Evolutionary conservation across 129 eudicot species (phyloP).

Genomic region (Saussurea involucrata): DNA sequence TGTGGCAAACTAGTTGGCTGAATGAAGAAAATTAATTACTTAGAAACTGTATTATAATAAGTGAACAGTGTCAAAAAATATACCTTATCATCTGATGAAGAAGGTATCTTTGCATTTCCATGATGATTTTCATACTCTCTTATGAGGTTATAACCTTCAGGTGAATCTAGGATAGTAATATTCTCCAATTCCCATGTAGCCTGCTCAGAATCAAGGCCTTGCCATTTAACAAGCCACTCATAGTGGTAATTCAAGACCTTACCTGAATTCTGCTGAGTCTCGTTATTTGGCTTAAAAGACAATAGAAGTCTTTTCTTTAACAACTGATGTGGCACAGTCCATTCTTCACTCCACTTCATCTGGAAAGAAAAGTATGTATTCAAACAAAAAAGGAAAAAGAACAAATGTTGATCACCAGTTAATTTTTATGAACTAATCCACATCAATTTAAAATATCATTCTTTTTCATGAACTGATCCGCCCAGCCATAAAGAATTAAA

Average conservation of each 20-base stretch:
- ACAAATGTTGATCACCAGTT: background rate
- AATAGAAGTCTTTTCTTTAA: constrained; percentile 40
- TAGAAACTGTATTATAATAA: background rate
- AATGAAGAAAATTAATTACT: background rate
- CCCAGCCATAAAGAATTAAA: background rate
- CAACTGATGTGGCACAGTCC: constrained; percentile 64
- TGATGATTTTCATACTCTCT: constrained; percentile 46
- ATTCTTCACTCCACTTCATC: constrained; percentile 50
- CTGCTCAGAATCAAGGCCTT: constrained; percentile 53
- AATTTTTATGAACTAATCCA: background rate
- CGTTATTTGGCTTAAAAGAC: constrained; percentile 18
- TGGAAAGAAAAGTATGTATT: constrained; percentile 16
- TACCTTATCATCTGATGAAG: constrained; percentile 43
- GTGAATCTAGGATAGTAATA: constrained; percentile 35
- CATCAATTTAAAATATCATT: background rate
- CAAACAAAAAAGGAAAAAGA: background rate
- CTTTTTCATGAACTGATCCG: background rate
- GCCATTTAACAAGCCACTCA: constrained; percentile 89
- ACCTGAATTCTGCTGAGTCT: constrained; percentile 15
- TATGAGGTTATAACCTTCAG: constrained; percentile 43
- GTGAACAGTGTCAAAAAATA: constrained; percentile 1
- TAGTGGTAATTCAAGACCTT: constrained; percentile 30
- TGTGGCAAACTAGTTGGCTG: background rate
- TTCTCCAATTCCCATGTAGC: constrained; percentile 72
- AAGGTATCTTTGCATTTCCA: constrained; percentile 24